Base-by-base conservation (phyloP, 2,329 filamentous ascomycete genomes). In the Amphichorda felina region DNA sequence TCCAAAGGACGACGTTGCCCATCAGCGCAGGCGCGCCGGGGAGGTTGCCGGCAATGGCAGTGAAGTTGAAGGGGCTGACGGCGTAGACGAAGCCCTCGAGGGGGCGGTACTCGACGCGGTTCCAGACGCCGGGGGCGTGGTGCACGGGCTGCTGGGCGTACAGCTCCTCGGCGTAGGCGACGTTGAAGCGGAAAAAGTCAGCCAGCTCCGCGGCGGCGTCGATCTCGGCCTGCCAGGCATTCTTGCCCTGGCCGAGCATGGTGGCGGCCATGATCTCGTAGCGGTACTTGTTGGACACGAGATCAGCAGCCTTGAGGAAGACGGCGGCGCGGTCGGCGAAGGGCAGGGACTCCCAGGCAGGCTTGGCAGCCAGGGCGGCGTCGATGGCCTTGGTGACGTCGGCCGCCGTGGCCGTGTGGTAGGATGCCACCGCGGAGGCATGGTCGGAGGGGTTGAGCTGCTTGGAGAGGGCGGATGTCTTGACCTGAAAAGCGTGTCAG, bases 191-290 rank as follows among this genome's bases (percentile, higher is more conserved):
- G 55, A 96, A 66, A 62, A 96, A 96, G 57, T 98, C 89, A 47
- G 76, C 81, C 48, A 94, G 63, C 68, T 98, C 91, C 8, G 89
- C 89, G 14, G 89, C 89, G 27, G 88, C 74, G 59, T 96, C 89
- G 44, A 96, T 96, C 70, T 98, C 89, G n/a, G 91, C 89, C 62
- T 98, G 89, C 87, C 87, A 96, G 33, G 85, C 86, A 57, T 95
- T 96, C 75, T 96, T 96, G 50, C 91, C 89, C 63, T 98, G 89
- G 41, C 89, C 91, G 22, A 94, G 68, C 76, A 96, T 94, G 11
- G 91, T 95, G 30, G 86, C 77, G 7, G 91, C 89, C 83, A 96
- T 94, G 49, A 98, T 75, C 38, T 95, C 86, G 61, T 94, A 95
- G 54, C 91, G 76, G 63, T 98, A 96, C 65, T 96, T 96, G 44